Evolutionary conservation across 306 rosid species (phyloP).

Genomic region (Malus asiatica): DNA sequence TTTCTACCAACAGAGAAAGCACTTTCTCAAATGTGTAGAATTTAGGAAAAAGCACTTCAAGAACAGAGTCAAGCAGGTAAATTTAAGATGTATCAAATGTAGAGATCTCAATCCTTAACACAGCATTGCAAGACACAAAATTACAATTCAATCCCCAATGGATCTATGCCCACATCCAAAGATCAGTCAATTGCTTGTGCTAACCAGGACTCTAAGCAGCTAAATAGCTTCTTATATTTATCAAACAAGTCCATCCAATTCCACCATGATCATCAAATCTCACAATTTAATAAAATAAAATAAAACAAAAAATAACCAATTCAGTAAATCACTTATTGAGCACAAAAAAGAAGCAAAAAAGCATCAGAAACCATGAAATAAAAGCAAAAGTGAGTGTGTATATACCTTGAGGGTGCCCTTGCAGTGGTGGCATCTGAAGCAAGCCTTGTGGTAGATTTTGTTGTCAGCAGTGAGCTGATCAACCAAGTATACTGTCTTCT

Average conservation of each 20-base stretch:
- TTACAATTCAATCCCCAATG: neutral
- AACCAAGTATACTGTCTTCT: slow-evolving; percentile 81
- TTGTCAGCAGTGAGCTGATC: slow-evolving; percentile 84
- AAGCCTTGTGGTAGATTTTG: slow-evolving; percentile 78
- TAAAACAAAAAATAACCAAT: neutral
- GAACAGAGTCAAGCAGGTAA: neutral
- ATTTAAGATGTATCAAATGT: neutral
- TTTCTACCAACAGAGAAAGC: neutral
- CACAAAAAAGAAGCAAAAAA: neutral
- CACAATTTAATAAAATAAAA: neutral
- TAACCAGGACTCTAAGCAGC: neutral
- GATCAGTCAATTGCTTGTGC: neutral
- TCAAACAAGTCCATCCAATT: neutral
- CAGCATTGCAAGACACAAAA: neutral
- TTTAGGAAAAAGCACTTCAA: neutral
- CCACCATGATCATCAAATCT: slow-evolving; percentile 14
- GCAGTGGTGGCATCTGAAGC: slow-evolving; percentile 97
- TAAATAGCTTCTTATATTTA: neutral
- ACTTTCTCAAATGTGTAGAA: neutral
- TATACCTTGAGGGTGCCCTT: slow-evolving; percentile 89
- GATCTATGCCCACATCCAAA: slow-evolving; percentile 12
- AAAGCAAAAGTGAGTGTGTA: neutral
- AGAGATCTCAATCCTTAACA: neutral
- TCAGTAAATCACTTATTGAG: neutral
- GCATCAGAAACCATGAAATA: slow-evolving; percentile 2